Evolutionary conservation across 306 rosid genomes (phyloP).

Genomic region (Sophora flavescens): DNA sequence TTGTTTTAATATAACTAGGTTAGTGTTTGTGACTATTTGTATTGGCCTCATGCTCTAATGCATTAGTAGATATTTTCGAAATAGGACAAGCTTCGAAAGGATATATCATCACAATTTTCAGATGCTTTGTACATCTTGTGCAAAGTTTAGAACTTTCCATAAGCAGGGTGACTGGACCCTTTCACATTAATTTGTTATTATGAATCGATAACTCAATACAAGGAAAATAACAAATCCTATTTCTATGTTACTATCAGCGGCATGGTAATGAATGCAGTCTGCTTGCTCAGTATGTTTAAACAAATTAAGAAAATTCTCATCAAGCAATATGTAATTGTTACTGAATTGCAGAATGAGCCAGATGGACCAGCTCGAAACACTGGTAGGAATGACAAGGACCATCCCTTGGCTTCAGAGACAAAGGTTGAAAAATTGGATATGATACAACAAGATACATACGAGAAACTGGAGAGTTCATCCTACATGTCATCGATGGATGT

Average conservation of each 20-base stretch:
- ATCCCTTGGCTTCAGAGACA: constrained; percentile 50
- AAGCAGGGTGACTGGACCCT: constrained; percentile 21
- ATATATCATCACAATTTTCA: neutral
- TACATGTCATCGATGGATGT: constrained; percentile 64
- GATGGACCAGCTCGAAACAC: constrained; percentile 44
- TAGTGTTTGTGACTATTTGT: constrained; percentile 16
- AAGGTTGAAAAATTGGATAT: constrained; percentile 52
- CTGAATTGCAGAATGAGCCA: constrained; percentile 63
- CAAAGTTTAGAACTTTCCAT: constrained; percentile 17
- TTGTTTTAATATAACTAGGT: neutral
- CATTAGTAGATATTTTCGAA: constrained; percentile 24
- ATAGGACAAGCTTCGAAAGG: constrained; percentile 34
- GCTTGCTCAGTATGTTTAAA: constrained; percentile 30
- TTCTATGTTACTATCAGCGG: constrained; percentile 1
- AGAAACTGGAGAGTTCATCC: constrained; percentile 62
- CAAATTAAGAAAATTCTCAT: constrained; percentile 18
- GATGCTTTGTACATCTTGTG: constrained; percentile 30
- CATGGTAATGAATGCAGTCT: constrained; percentile 17
- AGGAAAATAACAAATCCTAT: constrained; percentile 24
- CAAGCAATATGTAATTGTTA: constrained; percentile 39
- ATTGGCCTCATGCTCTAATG: neutral
- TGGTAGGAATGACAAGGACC: constrained; percentile 54
- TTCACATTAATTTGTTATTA: constrained; percentile 21
- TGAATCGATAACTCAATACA: constrained; percentile 34
- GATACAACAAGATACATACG: constrained; percentile 51